Base-by-base conservation (phyloP, 208 protist species). In the Leishmania tarentolae region DNA sequence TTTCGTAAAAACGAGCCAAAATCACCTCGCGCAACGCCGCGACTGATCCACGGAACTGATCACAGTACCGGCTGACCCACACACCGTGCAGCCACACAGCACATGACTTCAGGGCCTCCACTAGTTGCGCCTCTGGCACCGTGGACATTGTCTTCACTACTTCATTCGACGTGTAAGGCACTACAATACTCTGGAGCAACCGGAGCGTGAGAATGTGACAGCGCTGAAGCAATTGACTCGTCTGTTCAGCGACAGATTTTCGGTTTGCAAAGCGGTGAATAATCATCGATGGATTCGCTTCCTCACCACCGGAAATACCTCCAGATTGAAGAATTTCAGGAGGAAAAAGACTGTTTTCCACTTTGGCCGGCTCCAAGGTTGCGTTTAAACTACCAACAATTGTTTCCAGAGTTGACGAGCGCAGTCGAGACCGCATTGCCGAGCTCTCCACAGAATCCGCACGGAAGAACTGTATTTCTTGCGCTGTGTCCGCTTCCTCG, bases 81-180 rank as follows among this genome's bases (percentile, higher is more conserved):
- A 98, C 95, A 42, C 95, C 95, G 69, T 98, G 95, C 85, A 94
- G 91, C 80, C 87, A 95, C 57, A 95, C 84, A 0, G 91, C 91
- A 52, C 72, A 86, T 50, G 80, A 77, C 68, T 86, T 83, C 21
- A 97, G 79, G 19, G 87, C 86, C 3, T 88, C 86, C 15, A 97
- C 61, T 37, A 95, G 68, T 70, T 90, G 87, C 69, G 68, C 50
- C 17, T 83, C 79, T 35, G 81, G 69, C 21, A 86, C 72, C 31
- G 69, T 77, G 6, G 82, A 40, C 75, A 80, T 85, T 8, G 81
- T 35, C 42, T 31, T 87, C 17, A 80, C 77, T 19, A 82, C 59
- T 35, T 92, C 86, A 6, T 63, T 81, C 35, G 88, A 83, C 28
- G 80, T 80, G 78, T 76, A 37, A 1, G 77, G 80, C 1, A 79